Conservation (phyloP, 164 flowering plant species). For the Nymphaea colorata region DNA sequence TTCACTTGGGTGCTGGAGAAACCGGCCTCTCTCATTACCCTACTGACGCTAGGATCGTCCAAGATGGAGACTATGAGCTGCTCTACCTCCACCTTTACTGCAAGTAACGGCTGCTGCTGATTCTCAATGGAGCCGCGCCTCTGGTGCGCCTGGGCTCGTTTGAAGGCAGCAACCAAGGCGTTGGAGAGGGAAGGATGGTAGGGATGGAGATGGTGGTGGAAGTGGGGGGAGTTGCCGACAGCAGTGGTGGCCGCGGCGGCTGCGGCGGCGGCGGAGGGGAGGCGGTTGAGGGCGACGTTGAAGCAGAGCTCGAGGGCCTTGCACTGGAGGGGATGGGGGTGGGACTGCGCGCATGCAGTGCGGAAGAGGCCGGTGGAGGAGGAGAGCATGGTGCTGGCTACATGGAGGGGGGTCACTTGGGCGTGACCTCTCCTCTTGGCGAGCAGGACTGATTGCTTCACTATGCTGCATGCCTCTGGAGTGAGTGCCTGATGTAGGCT, state of each 20-base stretch:
- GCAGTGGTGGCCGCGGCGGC: neutral
- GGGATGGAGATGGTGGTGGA: slow-evolving; percentile 18
- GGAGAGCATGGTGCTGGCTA: slow-evolving; percentile 86
- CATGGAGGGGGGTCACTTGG: slow-evolving; percentile 96
- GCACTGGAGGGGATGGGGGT: slow-evolving; percentile 92
- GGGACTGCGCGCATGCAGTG: slow-evolving; percentile 76
- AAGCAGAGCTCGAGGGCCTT: slow-evolving; percentile 94
- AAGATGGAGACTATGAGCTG: slow-evolving; percentile 83
- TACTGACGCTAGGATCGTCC: slow-evolving; percentile 96
- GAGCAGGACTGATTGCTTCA: slow-evolving; percentile 69
- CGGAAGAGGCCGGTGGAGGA: slow-evolving; percentile 55
- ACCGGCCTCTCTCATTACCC: slow-evolving; percentile 98
- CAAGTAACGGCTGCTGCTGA: slow-evolving; percentile 82
- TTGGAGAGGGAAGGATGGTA: slow-evolving; percentile 79
- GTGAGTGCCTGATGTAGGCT: slow-evolving; percentile 82
- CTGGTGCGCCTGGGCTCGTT: slow-evolving; percentile 96
- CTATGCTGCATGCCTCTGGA: slow-evolving; percentile 55
- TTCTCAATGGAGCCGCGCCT: slow-evolving; percentile 82
- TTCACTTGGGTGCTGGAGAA: slow-evolving; percentile 91
- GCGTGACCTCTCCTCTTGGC: slow-evolving; percentile 85
- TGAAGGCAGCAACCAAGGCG: slow-evolving; percentile 94
- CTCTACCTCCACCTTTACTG: slow-evolving; percentile 82
- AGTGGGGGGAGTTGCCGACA: slow-evolving; percentile 3
- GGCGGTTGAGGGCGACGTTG: slow-evolving; percentile 95
- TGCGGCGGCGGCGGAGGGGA: slow-evolving; percentile 45